Evolutionary conservation across 148 eudicot genomes (phyloP), one percentile per base, ranked within the genome.

Genomic region (Vaccinium darrowii): DNA sequence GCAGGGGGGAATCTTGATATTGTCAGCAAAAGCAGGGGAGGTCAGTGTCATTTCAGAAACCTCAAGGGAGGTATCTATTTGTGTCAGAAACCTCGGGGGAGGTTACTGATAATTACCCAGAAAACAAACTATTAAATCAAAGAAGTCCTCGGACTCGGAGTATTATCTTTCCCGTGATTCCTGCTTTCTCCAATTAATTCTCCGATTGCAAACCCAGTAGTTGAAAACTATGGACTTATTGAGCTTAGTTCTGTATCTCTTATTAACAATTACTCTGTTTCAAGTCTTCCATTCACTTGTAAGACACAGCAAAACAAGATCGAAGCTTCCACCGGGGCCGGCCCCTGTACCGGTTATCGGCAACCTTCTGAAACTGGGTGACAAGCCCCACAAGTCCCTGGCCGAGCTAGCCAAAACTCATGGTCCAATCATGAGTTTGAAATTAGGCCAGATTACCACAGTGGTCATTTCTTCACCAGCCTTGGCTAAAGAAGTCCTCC

Each of bases 341-440:
- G 3, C 6, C 1, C 85, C 79, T 0, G 21, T 86, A 1, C 88
- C 88, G 15, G 15, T 82, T 5, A 4, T 77, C 54, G 88, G 85
- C 36, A 83, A 83, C 85, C 85, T 82, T 10, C 81, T 78, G 23
- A 78, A 63, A 19, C 82, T 86, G 7, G 85, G 88, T 16, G 67
- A 62, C 82, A 76, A 86, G 16, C 88, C 88, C n/a, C 83, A 78
- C 82, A 21, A 77, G 62, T 86, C 85, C 52, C 30, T 78, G 13
- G 85, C 85, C 23, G 49, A 86, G 72, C 82, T 86, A 5, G 85
- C 85, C 19, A 78, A 86, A 81, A 57, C 36, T 19, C 43, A 86
- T 4, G 88, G 88, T 4, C 85, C 85, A 0, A 79, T 86, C 47
- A 65, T 83, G 82, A 51, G 47, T 8, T 23, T 86, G n/a, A 47